These are phyloP conservation scores for Suhomyces maxii DNA, from an alignment of 1,139 yeast genomes.

Conservation along the genomic window DNA sequence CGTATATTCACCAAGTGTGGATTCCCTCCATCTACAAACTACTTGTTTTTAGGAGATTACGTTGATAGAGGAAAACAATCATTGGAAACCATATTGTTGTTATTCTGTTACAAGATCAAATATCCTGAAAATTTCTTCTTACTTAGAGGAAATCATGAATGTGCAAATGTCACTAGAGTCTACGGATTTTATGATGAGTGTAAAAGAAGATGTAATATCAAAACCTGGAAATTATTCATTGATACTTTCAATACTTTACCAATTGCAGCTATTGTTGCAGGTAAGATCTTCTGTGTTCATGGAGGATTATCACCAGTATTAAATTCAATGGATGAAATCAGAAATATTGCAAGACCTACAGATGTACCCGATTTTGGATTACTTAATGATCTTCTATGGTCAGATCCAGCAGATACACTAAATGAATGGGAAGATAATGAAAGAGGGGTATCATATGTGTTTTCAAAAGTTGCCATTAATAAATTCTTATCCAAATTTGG, in stretches of 20 bases:
- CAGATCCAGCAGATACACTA: constrained; percentile 96
- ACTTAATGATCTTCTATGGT: constrained; percentile 94
- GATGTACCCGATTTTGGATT: constrained; percentile 97
- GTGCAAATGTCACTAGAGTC: constrained; percentile 95
- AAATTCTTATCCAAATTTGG: constrained; percentile 93
- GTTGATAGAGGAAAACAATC: constrained; percentile 99
- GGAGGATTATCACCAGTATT: constrained; percentile 97
- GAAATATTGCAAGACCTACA: constrained; percentile 98
- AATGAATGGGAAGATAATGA: constrained; percentile 99
- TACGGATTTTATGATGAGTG: constrained; percentile 98
- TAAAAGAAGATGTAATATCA: constrained; percentile 94
- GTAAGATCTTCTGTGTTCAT: constrained; percentile 97
- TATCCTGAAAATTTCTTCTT: constrained; percentile 97
- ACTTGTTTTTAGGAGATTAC: constrained; percentile 91
- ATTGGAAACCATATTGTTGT: constrained; percentile 86
- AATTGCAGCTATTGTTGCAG: constrained; percentile 96
- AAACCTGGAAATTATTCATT: constrained; percentile 96
- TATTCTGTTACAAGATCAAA: constrained; percentile 93
- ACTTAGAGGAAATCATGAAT: constrained; percentile 94
- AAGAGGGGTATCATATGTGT: constrained; percentile 95
- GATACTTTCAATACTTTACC: constrained; percentile 98
- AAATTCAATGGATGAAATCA: constrained; percentile 95
- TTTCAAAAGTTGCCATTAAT: constrained; percentile 97
- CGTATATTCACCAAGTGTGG: constrained; percentile 97
- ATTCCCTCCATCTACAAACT: constrained; percentile 98